Base-by-base conservation (phyloP, 1,284 basidiomycete genomes). In the Ustilago esculenta region DNA sequence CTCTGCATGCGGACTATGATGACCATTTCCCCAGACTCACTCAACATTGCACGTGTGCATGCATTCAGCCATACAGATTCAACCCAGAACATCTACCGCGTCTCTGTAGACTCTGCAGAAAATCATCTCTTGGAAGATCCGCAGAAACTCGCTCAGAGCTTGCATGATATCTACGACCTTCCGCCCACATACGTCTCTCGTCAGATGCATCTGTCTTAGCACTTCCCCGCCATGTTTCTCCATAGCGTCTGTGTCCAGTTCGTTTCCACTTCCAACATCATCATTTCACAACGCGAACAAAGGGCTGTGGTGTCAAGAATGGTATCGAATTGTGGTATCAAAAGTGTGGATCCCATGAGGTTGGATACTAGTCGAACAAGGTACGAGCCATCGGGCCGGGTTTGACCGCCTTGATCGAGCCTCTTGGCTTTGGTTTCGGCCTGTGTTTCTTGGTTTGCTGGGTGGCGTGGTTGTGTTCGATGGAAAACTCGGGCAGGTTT, bases 171-270 rank as follows among this genome's bases (percentile, higher is more conserved):
- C 24, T 73, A 73, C 34, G 72, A 73, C 35, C 36, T 73, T 4
- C 67, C 72, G 10, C 72, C 72, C 5, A 70, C 68, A 11, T 54
- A 64, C n/a, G 68, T 73, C 23, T 61, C 57, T 17, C 53, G 67
- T 18, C 53, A 70, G 33, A 37, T 60, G 32, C 57, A 65, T 25
- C 46, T 64, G 12, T 43, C 41, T 15, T 52, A 21, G 35, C 8
- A 21, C 7, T 7, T 18, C 10, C 1, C 17, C 18, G 11, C 24
- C 12, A 15, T 18, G 1, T 42, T n/a, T 25, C 0, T 6, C 21
- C 30, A 15, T 35, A 17, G 8, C 20, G n/a, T 2, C 2, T 21
- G 9, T 10, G 20, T 33, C 14, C 11, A 34, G 29, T 15, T 11
- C 4, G 6, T 8, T 20, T 36, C 20, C 17, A 18, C 35, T 12